phyloP scores from a whole-genome alignment of 345 rosid species.

The Crucihimalaya himalaica region DNA sequence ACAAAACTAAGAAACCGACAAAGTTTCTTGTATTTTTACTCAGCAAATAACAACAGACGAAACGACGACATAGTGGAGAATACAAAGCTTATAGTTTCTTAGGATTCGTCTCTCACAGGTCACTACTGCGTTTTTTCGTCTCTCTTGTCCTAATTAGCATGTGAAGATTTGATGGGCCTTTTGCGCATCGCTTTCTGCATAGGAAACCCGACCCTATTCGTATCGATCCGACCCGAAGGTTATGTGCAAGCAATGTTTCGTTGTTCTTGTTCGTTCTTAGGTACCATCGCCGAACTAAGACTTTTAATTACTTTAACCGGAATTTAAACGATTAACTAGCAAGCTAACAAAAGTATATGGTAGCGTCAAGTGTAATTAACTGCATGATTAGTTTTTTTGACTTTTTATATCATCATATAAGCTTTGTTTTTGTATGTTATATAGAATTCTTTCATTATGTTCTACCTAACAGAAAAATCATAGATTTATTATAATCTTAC shows the following conservation, averaged over 20 bases:
- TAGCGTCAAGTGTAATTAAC: constrained; percentile 27
- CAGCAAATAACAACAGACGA: constrained; percentile 23
- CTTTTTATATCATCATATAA: not conserved
- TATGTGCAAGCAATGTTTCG: constrained; percentile 27
- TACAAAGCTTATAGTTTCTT: constrained; percentile 28
- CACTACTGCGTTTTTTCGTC: constrained; percentile 6
- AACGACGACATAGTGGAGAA: constrained; percentile 27
- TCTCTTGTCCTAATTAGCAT: constrained; percentile 30
- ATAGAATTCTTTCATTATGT: constrained; percentile 6
- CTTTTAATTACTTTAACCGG: constrained; percentile 5
- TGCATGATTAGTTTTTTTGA: constrained; percentile 13
- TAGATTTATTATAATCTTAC: constrained; percentile 7
- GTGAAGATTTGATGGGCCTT: constrained; percentile 30
- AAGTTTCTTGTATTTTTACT: constrained; percentile 15
- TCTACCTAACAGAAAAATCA: constrained; percentile 8
- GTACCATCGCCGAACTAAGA: constrained; percentile 24
- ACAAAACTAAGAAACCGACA: constrained; percentile 27
- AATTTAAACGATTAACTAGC: not conserved
- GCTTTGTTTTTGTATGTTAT: not conserved
- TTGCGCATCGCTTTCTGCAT: constrained; percentile 33
- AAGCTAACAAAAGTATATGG: not conserved
- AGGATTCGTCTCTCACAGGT: constrained; percentile 33
- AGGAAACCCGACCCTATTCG: not conserved
- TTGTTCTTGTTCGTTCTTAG: constrained; percentile 34
- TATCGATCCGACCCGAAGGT: not conserved